Evolutionary conservation across 345 rosid genomes (phyloP), one percentile per base, ranked within the genome.

Genomic region (Syzygium aromaticum): DNA sequence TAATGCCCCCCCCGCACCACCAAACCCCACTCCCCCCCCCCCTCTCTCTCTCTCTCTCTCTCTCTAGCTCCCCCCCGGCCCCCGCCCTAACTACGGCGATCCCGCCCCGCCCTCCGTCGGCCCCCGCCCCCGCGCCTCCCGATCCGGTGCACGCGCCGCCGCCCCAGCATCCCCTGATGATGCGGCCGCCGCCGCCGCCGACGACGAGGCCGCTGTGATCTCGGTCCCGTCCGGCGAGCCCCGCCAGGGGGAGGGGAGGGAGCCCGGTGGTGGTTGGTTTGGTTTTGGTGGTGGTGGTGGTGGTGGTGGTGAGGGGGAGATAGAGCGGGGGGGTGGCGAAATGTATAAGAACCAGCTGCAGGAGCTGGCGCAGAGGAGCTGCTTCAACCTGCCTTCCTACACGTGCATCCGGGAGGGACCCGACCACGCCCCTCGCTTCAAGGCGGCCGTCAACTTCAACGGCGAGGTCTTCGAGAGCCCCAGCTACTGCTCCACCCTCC

Each of bases 291-390:
- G 27, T 16, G 49, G 86, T 27, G 49, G 77, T 13, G 25, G 67
- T 27, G 12, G 6, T 64, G 84, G 82, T 3, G 84, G 40, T 7
- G 46, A 28, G n/a, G 40, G 85, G 57, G 30, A 52, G 49, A 14
- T 23, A 59, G 73, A 84, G 86, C 43, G 56, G 15, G n/a, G 64
- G 23, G 10, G 4, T 56, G 43, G 57, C 85, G 94, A 95, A 92
- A 98, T 98, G 99, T 98, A 98, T 90, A 98, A 98, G 96, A 98
- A 98, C 92, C 99, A 98, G 98, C 94, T 98, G 28, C 99, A 98
- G 88, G 99, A 98, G 99, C 96, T 98, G 92, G 99, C 99, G 89
- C 99, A 98, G 95, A 94, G 99, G 93, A 98, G 99, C 98, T 98
- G 99, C 94, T 98, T 98, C 91, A 92, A 90, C 89, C 96, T 98